Conservation (phyloP, 495 filamentous ascomycete genomes). For the Saxophila tyrrhenica region DNA sequence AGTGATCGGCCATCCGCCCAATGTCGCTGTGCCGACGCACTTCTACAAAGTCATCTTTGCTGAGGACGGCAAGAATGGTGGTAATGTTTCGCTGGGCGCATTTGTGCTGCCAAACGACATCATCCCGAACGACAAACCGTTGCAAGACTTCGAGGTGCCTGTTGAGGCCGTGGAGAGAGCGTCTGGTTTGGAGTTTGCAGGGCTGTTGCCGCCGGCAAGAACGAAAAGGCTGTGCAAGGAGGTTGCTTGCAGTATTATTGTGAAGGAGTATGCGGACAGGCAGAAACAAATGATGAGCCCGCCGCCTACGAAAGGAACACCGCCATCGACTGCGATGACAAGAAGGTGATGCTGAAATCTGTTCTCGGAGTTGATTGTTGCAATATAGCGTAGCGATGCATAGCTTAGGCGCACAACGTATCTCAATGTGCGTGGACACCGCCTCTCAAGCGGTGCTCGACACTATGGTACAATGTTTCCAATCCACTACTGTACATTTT, state of each 20-base stretch:
- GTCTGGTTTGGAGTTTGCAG: constrained; percentile 80
- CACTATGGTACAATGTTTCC: no score
- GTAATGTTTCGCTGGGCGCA: constrained; percentile 79
- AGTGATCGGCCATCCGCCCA: constrained; percentile 90
- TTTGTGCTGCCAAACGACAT: constrained; percentile 89
- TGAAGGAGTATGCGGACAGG: constrained; percentile 58
- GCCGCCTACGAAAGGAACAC: constrained; percentile 6
- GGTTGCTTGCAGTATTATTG: constrained; percentile 63
- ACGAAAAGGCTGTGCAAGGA: constrained; percentile 77
- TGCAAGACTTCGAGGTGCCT: constrained; percentile 88
- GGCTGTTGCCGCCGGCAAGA: constrained; percentile 58
- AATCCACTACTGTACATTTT: no score
- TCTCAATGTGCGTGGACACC: no score
- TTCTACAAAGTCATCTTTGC: constrained; percentile 98
- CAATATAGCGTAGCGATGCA: background rate
- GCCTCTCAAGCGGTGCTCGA: no score
- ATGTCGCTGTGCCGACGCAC: constrained; percentile 91
- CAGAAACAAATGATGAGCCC: constrained; percentile 37
- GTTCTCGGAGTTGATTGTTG: background rate
- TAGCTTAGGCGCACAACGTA: background rate
- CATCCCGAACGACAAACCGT: constrained; percentile 75
- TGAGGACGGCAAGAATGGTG: constrained; percentile 61
- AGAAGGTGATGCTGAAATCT: background rate
- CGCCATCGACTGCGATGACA: constrained; percentile 3
- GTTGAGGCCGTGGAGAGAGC: constrained; percentile 85